Conservation (phyloP, 306 rosid genomes). For the Urtica urens region DNA sequence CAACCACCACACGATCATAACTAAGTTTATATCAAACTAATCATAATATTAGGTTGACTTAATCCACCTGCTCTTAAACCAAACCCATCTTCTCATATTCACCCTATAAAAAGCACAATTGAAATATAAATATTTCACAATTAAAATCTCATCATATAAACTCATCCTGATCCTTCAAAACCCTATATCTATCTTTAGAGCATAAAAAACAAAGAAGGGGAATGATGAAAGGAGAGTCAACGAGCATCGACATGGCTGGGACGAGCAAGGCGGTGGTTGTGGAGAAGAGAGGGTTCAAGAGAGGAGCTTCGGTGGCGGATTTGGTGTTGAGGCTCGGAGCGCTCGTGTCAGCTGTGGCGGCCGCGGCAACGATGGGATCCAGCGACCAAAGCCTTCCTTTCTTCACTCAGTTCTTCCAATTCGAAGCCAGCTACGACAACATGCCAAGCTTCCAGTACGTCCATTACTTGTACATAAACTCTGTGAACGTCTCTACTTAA, state of each 20-base stretch:
- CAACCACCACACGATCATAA: background rate
- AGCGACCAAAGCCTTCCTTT: constrained; percentile 73
- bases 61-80: constrained; percentile 2
- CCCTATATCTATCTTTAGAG: background rate
- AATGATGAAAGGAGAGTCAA: constrained; percentile 45
- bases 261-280: constrained; percentile 23
- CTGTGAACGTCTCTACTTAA: background rate
- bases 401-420: constrained; percentile 87
- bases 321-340: constrained; percentile 73
- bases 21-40: constrained; percentile 5
- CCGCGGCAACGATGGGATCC: constrained; percentile 69
- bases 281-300: constrained; percentile 42
- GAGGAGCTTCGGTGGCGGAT: constrained; percentile 54
- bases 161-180: constrained; percentile 12
- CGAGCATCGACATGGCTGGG: constrained; percentile 38
- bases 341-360: constrained; percentile 40
- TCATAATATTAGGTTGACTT: constrained; percentile 9
- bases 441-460: constrained; percentile 65
- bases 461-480: background rate
- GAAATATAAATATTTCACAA: too few relatives aligned
- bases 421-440: constrained; percentile 73
- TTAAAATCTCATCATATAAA: background rate
- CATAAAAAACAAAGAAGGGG: constrained; percentile 1
- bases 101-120: too few relatives aligned
- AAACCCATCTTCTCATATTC: constrained; percentile 3